phyloP scores from a whole-genome alignment of 1,284 basidiomycete genomes.

The Mycosarcoma mackinlayi region DNA sequence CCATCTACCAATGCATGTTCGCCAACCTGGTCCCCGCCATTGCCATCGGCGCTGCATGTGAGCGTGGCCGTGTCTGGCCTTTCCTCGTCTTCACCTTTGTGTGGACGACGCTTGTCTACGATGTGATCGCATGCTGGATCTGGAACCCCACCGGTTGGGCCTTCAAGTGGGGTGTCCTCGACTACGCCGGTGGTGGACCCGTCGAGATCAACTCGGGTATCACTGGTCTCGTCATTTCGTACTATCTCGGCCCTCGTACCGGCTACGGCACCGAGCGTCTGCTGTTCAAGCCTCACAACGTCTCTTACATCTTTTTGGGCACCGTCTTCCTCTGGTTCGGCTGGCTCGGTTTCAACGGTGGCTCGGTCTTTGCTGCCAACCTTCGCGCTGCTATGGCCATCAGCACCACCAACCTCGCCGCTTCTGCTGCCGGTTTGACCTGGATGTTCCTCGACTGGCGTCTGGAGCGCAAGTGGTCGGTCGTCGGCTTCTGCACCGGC shows the following conservation, averaged over 20 bases:
- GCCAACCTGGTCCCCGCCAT: slow-evolving; percentile 72
- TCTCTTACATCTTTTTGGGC: slow-evolving; percentile 87
- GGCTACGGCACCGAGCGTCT: slow-evolving; percentile 88
- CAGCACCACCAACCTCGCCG: slow-evolving; percentile 82
- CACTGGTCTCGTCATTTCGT: slow-evolving; percentile 85
- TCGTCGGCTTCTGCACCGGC: slow-evolving; percentile 61
- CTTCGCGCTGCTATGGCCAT: slow-evolving; percentile 85
- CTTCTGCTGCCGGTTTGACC: slow-evolving; percentile 81
- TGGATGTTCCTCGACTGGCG: slow-evolving; percentile 90
- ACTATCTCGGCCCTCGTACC: slow-evolving; percentile 87
- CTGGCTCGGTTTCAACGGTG: slow-evolving; percentile 94
- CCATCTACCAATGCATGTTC: slow-evolving; percentile 69
- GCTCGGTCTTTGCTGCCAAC: slow-evolving; percentile 88
- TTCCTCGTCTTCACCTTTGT: slow-evolving; percentile 87
- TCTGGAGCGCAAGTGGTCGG: slow-evolving; percentile 82
- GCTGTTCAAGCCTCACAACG: slow-evolving; percentile 92
- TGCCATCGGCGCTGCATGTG: slow-evolving; percentile 77
- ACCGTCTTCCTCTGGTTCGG: slow-evolving; percentile 92
- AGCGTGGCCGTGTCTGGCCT: slow-evolving; percentile 86
- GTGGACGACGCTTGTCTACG: slow-evolving; percentile 81
- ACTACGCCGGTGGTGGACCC: slow-evolving; percentile 92
- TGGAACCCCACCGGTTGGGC: slow-evolving; percentile 93
- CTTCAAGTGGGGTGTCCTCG: slow-evolving; percentile 87
- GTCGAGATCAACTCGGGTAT: slow-evolving; percentile 92
- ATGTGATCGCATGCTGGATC: slow-evolving; percentile 73